These are phyloP conservation scores for Polyporus tsugae DNA, from an alignment of 1,284 basidiomycete genomes.

Conservation along the genomic window DNA sequence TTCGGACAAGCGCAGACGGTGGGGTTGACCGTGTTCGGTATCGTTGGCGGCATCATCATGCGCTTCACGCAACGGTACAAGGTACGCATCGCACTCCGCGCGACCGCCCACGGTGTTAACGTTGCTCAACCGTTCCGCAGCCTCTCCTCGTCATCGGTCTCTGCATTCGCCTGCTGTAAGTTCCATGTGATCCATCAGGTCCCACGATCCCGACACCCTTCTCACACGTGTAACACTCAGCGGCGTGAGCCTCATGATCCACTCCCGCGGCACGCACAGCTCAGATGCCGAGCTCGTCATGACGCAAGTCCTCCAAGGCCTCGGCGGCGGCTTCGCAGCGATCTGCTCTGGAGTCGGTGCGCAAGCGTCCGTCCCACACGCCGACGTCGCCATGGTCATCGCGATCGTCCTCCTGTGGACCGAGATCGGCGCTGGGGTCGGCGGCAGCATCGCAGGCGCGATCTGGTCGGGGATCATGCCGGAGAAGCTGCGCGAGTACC, in stretches of 20 bases:
- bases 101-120: not conserved
- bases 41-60: conserved; percentile 67
- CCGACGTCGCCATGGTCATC: conserved; percentile 83
- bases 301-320: conserved; percentile 80
- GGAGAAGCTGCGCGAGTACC: conserved; percentile 55
- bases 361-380: conserved; percentile 80
- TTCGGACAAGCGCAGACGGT: conserved; percentile 66
- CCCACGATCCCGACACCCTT: not conserved
- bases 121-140: conserved; percentile 42
- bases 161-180: conserved; percentile 63
- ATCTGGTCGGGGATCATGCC: conserved; percentile 74
- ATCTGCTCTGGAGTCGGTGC: conserved; percentile 77
- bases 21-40: conserved; percentile 71
- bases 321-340: conserved; percentile 84
- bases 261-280: conserved; percentile 68
- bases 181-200: conserved; percentile 10
- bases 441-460: conserved; percentile 69
- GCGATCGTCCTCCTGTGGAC: conserved; percentile 85
- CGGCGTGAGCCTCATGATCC: conserved; percentile 79
- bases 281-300: conserved; percentile 68
- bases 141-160: conserved; percentile 73
- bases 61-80: conserved; percentile 64
- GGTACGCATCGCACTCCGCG: conserved; percentile 33
- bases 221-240: conserved; percentile 36
- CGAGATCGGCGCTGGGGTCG: conserved; percentile 80